These are phyloP conservation scores for Blastocystis sp. DNA, from an alignment of 352 stramenopile genomes.

Conservation along the genomic window DNA sequence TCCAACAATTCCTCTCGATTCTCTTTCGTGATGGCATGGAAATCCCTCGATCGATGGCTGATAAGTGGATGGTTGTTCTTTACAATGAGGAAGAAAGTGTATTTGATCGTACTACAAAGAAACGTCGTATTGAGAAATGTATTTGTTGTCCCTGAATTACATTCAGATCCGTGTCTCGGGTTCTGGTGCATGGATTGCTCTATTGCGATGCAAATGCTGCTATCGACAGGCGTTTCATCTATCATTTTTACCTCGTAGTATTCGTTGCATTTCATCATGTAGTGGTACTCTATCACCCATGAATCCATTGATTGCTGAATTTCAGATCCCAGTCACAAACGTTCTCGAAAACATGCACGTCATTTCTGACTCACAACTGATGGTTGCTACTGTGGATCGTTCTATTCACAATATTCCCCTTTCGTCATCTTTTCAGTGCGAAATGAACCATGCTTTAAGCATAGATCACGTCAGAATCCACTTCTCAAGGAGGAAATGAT, in stretches of 20 bases:
- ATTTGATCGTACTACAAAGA: not conserved
- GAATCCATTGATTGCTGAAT: slow-evolving; percentile 86
- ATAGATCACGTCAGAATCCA: slow-evolving; percentile 11
- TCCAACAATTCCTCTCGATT: not conserved
- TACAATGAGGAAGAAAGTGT: not conserved
- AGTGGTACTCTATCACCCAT: slow-evolving; percentile 94
- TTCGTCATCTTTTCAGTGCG: not conserved
- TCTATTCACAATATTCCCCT: slow-evolving; percentile 9
- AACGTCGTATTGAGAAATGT: not conserved
- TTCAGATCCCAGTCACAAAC: slow-evolving; percentile 88
- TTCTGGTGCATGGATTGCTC: slow-evolving; percentile 59
- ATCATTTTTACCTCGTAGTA: slow-evolving; percentile 46
- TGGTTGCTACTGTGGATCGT: slow-evolving; percentile 13
- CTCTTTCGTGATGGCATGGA: not conserved
- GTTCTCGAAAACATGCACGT: slow-evolving; percentile 95
- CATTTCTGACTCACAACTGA: slow-evolving; percentile 75
- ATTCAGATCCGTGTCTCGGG: not conserved
- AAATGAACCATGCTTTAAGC: not conserved
- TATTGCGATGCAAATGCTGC: not conserved
- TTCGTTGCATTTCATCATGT: not conserved
- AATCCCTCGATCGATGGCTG: not conserved
- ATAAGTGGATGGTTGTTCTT: slow-evolving; percentile 32
- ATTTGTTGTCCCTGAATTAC: not conserved
- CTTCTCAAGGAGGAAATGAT: slow-evolving; percentile 64
- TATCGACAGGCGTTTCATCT: not conserved